phyloP scores from a whole-genome alignment of 2,329 filamentous ascomycete genomes.

The Chaetoscypha palmicola region DNA sequence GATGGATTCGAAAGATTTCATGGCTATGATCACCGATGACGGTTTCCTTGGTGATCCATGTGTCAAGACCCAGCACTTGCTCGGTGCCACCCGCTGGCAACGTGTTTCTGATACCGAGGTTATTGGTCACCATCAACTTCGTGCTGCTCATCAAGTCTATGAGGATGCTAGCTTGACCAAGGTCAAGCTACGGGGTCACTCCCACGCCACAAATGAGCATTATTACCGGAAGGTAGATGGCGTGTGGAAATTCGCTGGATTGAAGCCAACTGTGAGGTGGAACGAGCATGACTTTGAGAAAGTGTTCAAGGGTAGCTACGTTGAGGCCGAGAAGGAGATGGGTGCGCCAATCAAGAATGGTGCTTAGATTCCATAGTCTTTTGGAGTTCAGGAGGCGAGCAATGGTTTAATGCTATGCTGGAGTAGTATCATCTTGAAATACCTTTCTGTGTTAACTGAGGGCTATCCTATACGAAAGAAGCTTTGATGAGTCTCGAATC shows the following conservation, averaged over 20 bases:
- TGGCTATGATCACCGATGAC: conserved; percentile 50
- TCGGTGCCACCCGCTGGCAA: conserved; percentile 52
- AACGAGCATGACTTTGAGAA: conserved; percentile 27
- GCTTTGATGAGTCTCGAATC: no score
- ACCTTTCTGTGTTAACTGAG: no score
- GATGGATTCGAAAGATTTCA: conserved; percentile 55
- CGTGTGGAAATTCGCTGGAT: conserved; percentile 26
- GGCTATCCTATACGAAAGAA: no score
- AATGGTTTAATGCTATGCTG: no score
- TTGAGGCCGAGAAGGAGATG: conserved; percentile 1
- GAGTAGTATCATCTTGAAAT: no score
- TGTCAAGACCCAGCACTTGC: conserved; percentile 59
- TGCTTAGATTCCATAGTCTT: no score
- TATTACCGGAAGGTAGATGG: conserved; percentile 26
- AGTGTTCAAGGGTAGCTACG: conserved; percentile 23
- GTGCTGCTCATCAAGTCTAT: conserved; percentile 22
- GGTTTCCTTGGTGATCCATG: conserved; percentile 54
- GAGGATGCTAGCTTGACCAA: conserved; percentile 13
- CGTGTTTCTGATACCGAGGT: conserved; percentile 51
- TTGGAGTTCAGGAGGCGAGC: no score
- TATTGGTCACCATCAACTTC: conserved; percentile 38
- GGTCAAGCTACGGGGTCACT: conserved; percentile 22
- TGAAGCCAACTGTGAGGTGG: conserved; percentile 26
- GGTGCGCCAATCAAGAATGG: not conserved
- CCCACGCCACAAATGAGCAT: conserved; percentile 25